Conservation (phyloP, 2,329 filamentous ascomycete genomes). For the Septoria linicola region DNA sequence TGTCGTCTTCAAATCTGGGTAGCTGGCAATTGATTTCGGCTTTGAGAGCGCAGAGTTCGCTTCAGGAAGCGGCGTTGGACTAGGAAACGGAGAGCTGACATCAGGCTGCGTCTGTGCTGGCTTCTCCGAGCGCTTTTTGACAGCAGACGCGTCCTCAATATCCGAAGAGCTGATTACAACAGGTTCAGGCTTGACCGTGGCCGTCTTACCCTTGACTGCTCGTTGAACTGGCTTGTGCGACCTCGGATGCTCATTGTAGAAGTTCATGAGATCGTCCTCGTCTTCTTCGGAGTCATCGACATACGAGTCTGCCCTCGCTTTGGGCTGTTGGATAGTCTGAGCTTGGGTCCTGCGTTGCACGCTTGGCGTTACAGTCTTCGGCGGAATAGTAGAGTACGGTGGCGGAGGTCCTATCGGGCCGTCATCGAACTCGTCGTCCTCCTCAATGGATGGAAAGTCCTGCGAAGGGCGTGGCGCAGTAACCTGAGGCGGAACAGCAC, state of each 20-base stretch:
- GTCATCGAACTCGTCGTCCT: slow-evolving; percentile 23
- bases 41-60: not conserved
- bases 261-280: slow-evolving; percentile 33
- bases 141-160: not conserved
- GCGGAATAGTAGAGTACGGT: slow-evolving; percentile 47
- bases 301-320: not conserved
- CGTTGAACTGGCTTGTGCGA: slow-evolving; percentile 1
- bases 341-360: not conserved
- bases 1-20: slow-evolving; percentile 14
- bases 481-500: slow-evolving; percentile 3
- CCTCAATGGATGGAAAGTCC: slow-evolving; percentile 44
- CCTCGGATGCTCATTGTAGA: slow-evolving; percentile 16
- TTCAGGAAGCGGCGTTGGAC: not conserved
- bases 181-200: not conserved
- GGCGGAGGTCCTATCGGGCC: slow-evolving; percentile 36
- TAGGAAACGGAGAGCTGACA: slow-evolving; percentile 1
- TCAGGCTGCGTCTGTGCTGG: not conserved
- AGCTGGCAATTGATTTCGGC: not conserved
- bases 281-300: slow-evolving; percentile 34
- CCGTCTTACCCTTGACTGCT: not conserved
- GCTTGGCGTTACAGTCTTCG: slow-evolving; percentile 8
- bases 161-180: slow-evolving; percentile 5
- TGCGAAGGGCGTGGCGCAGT: slow-evolving; percentile 21
- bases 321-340: not conserved
- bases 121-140: not conserved